Evolutionary conservation across 1,284 basidiomycete genomes (phyloP).

Genomic region (Quambalaria eucalypti): DNA sequence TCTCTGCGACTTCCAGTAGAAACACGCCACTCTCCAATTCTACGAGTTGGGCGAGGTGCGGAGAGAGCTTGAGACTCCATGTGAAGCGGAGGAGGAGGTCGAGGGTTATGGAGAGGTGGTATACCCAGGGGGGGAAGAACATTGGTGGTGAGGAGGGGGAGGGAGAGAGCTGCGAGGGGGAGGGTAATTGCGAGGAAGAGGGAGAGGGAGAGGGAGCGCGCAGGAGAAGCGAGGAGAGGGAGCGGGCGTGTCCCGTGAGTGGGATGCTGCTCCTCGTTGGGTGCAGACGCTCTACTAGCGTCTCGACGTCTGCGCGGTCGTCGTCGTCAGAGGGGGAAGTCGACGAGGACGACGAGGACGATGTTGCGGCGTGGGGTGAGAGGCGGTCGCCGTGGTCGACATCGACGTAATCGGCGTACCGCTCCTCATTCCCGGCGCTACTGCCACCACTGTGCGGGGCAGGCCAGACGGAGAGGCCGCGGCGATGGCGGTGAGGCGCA

Average conservation of each 20-base stretch:
- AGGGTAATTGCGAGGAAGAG: background rate
- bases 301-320: background rate
- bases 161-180: constrained; percentile 19
- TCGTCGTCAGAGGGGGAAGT: background rate
- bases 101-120: constrained; percentile 72
- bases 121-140: constrained; percentile 66
- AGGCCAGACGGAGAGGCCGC: constrained; percentile 5
- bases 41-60: constrained; percentile 71
- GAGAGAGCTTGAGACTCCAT: constrained; percentile 85
- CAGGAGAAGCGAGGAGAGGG: background rate
- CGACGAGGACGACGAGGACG: too few relatives aligned
- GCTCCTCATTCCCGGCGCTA: background rate
- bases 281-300: too few relatives aligned
- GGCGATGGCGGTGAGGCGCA: constrained; percentile 6
- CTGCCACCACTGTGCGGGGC: background rate
- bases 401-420: background rate
- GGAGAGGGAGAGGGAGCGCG: background rate
- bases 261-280: too few relatives aligned
- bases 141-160: too few relatives aligned
- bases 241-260: background rate
- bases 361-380: too few relatives aligned
- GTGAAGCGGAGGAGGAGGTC: constrained; percentile 86
- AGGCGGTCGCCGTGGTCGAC: background rate
- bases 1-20: constrained; percentile 79
- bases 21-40: constrained; percentile 80